Conservation (phyloP, 1,284 basidiomycete genomes). For the Neolentinus lepideus region DNA sequence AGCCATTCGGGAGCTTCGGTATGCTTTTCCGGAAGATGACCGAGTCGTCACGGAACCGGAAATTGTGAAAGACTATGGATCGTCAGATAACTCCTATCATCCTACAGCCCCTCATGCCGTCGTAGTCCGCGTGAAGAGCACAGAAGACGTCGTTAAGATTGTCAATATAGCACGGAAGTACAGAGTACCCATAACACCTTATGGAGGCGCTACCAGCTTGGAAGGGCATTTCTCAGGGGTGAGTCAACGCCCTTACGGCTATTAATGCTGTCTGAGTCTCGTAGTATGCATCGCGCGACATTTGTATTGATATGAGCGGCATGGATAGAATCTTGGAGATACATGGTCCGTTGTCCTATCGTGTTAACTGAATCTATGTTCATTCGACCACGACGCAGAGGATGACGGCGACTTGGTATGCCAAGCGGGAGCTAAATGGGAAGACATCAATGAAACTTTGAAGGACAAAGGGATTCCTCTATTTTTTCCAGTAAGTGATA, state of each 20-base stretch:
- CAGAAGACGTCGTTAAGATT: constrained; percentile 52
- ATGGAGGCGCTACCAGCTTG: constrained; percentile 53
- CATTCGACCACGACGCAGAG: constrained; percentile 31
- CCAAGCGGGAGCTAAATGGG: constrained; percentile 83
- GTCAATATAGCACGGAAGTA: constrained; percentile 53
- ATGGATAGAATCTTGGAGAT: constrained; percentile 85
- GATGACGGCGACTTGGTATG: constrained; percentile 77
- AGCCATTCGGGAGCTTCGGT: constrained; percentile 41
- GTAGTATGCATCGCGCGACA: constrained; percentile 56
- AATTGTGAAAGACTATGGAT: constrained; percentile 49
- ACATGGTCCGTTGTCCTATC: constrained; percentile 39
- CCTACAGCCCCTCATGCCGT: constrained; percentile 60
- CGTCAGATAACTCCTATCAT: constrained; percentile 51
- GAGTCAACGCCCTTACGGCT: constrained; percentile 14
- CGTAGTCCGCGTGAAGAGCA: constrained; percentile 40
- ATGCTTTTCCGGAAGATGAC: constrained; percentile 27
- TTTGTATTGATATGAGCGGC: constrained; percentile 77
- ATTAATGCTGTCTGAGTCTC: neutral
- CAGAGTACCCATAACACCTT: constrained; percentile 47
- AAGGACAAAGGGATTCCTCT: constrained; percentile 65
- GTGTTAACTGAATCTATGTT: constrained; percentile 4
- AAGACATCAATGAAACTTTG: constrained; percentile 79
- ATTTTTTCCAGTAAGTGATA: constrained; percentile 75
- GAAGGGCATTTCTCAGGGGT: constrained; percentile 60
- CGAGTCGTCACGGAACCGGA: constrained; percentile 47